phyloP scores from a whole-genome alignment of 768 basidiomycete genomes.

The Termitomyces sp. region DNA sequence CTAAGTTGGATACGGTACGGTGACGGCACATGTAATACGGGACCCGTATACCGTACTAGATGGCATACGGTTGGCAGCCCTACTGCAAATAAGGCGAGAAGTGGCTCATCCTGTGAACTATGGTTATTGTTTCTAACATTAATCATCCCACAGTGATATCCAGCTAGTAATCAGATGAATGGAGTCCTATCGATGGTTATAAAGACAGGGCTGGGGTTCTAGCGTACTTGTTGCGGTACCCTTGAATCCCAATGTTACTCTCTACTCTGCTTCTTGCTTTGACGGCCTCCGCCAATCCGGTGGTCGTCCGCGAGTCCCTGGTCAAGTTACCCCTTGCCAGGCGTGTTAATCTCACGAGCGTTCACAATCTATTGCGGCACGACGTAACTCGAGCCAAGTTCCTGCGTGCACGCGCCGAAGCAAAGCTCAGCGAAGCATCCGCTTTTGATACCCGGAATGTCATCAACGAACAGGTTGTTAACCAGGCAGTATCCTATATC shows the following conservation, averaged over 20 bases:
- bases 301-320: constrained; percentile 35
- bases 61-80: too few species aligned
- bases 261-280: constrained; percentile 43
- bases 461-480: constrained; percentile 36
- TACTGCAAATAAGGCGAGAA: constrained; percentile 3
- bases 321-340: constrained; percentile 54
- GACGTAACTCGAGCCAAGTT: constrained; percentile 49
- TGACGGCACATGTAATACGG: too few species aligned
- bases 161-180: not conserved
- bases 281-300: constrained; percentile 41
- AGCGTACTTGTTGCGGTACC: not conserved
- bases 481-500: constrained; percentile 40
- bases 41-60: too few species aligned
- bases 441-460: constrained; percentile 29
- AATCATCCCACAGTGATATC: not conserved
- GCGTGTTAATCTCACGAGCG: constrained; percentile 47
- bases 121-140: not conserved
- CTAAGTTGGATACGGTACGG: too few species aligned
- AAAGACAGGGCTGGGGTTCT: not conserved
- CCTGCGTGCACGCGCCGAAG: constrained; percentile 35
- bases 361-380: constrained; percentile 43
- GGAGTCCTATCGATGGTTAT: not conserved
- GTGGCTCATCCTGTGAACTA: constrained; percentile 4
- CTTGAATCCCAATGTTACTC: constrained; percentile 23
- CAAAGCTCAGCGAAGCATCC: constrained; percentile 22